These are phyloP conservation scores for Cryptomeria japonica DNA, from an alignment of 75 land plant species.

Conservation along the genomic window DNA sequence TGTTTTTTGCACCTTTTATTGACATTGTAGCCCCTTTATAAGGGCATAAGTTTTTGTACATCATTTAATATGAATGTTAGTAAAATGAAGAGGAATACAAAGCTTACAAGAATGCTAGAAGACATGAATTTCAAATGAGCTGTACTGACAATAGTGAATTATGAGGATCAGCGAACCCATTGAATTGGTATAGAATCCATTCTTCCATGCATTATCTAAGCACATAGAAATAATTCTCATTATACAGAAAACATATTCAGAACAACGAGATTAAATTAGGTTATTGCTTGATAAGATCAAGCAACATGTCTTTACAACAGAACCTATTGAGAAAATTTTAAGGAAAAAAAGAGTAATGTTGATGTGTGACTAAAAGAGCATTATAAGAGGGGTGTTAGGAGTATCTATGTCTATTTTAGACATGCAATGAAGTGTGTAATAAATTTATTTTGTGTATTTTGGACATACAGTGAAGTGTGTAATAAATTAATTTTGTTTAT, in stretches of 20 bases:
- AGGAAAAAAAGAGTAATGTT: not conserved
- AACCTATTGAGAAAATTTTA: not conserved
- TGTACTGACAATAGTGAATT: not conserved
- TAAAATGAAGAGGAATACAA: not conserved
- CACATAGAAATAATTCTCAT: not conserved
- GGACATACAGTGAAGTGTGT: not conserved
- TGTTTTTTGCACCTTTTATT: not conserved
- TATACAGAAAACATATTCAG: not conserved
- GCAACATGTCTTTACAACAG: not conserved
- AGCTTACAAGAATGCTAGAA: not conserved
- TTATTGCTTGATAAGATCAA: not conserved
- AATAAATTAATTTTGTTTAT: not conserved
- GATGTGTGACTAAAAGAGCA: not conserved
- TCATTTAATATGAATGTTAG: not conserved
- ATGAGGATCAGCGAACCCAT: not conserved
- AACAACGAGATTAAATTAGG: not conserved
- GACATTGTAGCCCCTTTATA: not conserved
- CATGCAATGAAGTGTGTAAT: not conserved
- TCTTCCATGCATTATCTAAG: not conserved
- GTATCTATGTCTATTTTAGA: not conserved
- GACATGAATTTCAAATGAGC: not conserved
- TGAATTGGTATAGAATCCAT: not conserved
- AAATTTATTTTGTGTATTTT: not conserved
- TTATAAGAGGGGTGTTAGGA: not conserved
- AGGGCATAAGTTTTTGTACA: not conserved